A percentile compares a stretch with the other conserved stretches of the same genome.
These are phyloP conservation scores for Prunus armeniaca DNA, from an alignment of 306 rosid genomes.

Conservation along the genomic window DNA sequence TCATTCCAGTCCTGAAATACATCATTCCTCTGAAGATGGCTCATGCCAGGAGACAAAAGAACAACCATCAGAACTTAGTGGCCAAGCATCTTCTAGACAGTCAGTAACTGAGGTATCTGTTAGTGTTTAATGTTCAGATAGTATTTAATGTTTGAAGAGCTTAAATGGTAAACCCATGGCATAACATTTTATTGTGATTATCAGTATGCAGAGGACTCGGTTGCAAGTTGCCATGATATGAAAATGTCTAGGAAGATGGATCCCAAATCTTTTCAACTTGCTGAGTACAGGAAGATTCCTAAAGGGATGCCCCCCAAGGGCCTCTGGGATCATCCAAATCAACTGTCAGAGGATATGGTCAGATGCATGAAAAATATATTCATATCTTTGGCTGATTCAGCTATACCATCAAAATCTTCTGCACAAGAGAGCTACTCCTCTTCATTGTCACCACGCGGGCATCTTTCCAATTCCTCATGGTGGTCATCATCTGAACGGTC, in stretches of 20 bases:
- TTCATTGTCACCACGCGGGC: constrained; percentile 54
- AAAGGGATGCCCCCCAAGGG: constrained; percentile 46
- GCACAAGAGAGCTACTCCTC: constrained; percentile 42
- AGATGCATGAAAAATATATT: constrained; percentile 77
- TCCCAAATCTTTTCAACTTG: constrained; percentile 28
- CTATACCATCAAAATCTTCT: constrained; percentile 35
- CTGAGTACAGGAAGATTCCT: constrained; percentile 37
- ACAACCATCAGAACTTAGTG: constrained; percentile 30
- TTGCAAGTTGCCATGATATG: constrained; percentile 27
- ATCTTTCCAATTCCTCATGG: constrained; percentile 63
- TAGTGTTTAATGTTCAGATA: background rate
- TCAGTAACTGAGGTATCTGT: constrained; percentile 39
- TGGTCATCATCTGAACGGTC: constrained; percentile 77
- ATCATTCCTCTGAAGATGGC: constrained; percentile 19
- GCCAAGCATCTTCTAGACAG: constrained; percentile 20
- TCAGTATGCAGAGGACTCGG: constrained; percentile 42
- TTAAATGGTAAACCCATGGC: background rate
- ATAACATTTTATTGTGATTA: constrained; percentile 15
- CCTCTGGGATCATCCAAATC: constrained; percentile 68
- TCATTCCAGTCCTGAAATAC: constrained; percentile 23
- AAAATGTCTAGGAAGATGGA: constrained; percentile 23
- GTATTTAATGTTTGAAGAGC: background rate
- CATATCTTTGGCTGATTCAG: constrained; percentile 61
- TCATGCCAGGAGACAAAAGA: constrained; percentile 25
- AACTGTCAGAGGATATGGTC: constrained; percentile 71